phyloP scores from a whole-genome alignment of 1,284 basidiomycete species.

The Fomitopsis schrenkii region DNA sequence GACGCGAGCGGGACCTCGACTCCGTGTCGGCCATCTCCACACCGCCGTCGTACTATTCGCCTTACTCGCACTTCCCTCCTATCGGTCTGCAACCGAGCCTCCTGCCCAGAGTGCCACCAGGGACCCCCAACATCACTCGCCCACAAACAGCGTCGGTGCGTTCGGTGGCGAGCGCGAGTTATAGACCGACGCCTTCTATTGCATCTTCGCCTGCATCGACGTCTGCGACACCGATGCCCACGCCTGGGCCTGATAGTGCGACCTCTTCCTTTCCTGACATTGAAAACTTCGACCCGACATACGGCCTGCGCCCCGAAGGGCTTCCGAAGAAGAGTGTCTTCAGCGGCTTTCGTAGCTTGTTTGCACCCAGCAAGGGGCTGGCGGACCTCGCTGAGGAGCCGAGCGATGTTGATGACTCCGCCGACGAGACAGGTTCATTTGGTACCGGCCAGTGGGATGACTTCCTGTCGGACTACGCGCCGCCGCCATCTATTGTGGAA shows the following conservation, averaged over 20 bases:
- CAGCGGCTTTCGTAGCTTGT: conserved; percentile 68
- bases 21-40: conserved; percentile 28
- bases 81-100: conserved; percentile 18
- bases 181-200: conserved; percentile 16
- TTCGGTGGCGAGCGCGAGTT: conserved; percentile 20
- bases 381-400: conserved; percentile 75
- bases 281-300: conserved; percentile 94
- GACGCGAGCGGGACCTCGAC: conserved; percentile 15
- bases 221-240: conserved; percentile 12
- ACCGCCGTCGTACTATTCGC: conserved; percentile 13
- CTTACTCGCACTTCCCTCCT: conserved; percentile 16
- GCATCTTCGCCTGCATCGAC: conserved; percentile 11
- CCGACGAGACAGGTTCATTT: conserved; percentile 49
- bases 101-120: conserved; percentile 16
- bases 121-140: conserved; percentile 13
- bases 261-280: conserved; percentile 72
- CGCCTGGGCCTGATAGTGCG: conserved; percentile 29
- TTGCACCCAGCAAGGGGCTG: conserved; percentile 59
- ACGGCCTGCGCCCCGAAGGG: conserved; percentile 92
- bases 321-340: conserved; percentile 76
- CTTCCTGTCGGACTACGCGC: conserved; percentile 33
- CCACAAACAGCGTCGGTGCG: conserved; percentile 22
- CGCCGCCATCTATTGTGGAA: conserved; percentile 26
- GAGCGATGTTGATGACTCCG: conserved; percentile 39
- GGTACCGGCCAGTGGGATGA: conserved; percentile 70